phyloP scores from a whole-genome alignment of 495 filamentous ascomycete species.

The Terfezia claveryi region DNA sequence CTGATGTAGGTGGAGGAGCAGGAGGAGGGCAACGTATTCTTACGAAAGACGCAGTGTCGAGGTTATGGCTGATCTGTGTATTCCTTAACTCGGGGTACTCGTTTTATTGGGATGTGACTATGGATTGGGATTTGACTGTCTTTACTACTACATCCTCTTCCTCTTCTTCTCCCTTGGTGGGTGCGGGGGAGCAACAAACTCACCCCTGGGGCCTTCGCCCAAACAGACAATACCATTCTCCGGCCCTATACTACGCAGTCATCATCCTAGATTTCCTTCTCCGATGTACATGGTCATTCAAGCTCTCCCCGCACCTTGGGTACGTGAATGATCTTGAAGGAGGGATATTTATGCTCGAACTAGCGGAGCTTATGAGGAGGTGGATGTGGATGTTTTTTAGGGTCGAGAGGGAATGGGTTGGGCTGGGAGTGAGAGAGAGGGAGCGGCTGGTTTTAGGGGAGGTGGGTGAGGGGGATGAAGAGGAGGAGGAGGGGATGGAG shows the following conservation, averaged over 20 bases:
- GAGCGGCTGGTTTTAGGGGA: slow-evolving; percentile 1
- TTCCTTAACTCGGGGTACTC: slow-evolving; percentile 70
- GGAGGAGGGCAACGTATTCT: slow-evolving; percentile 10
- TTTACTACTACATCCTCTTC: slow-evolving; percentile 31
- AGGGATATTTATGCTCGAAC: slow-evolving; percentile 67
- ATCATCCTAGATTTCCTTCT: slow-evolving; percentile 59
- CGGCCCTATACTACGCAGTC: slow-evolving; percentile 58
- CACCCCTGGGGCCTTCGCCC: slow-evolving; percentile 60
- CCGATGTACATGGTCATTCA: slow-evolving; percentile 74
- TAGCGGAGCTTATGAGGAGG: slow-evolving; percentile 61
- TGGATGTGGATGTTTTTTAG: slow-evolving; percentile 98
- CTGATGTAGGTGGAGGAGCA: slow-evolving; percentile 5
- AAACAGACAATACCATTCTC: slow-evolving; percentile 43
- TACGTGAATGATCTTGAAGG: slow-evolving; percentile 68
- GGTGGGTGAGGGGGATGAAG: neutral
- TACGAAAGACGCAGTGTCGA: slow-evolving; percentile 20
- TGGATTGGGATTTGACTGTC: slow-evolving; percentile 90
- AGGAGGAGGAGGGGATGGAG: neutral
- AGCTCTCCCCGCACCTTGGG: slow-evolving; percentile 57
- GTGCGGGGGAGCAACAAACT: slow-evolving; percentile 19
- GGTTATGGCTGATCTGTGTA: slow-evolving; percentile 36
- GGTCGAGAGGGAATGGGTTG: slow-evolving; percentile 77
- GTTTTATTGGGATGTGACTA: slow-evolving; percentile 94
- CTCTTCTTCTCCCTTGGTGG: slow-evolving; percentile 50
- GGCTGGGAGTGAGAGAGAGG: slow-evolving; percentile 7